Evolutionary conservation across 129 eudicot genomes (phyloP).

Genomic region (Ambrosia artemisiifolia): DNA sequence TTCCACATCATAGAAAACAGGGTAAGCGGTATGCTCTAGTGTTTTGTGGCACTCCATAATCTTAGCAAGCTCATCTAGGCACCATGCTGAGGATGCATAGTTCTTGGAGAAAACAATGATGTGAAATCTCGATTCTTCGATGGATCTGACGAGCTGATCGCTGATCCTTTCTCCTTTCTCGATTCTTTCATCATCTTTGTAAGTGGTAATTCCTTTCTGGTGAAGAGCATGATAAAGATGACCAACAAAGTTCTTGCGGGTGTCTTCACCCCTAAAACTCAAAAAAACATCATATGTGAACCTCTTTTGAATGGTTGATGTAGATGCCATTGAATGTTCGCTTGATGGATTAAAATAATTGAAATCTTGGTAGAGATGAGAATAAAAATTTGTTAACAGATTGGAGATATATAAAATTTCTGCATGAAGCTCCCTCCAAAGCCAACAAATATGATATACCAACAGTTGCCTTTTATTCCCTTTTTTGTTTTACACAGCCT

Average conservation of each 20-base stretch:
- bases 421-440: no score
- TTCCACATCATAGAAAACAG: background rate
- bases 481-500: no score
- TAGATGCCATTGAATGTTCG: background rate
- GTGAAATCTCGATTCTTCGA: background rate
- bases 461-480: no score
- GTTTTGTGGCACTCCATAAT: background rate
- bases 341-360: background rate
- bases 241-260: background rate
- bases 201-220: background rate
- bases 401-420: background rate
- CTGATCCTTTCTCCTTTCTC: conserved; percentile 3
- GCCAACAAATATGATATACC: no score
- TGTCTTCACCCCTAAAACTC: background rate
- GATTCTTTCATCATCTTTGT: background rate
- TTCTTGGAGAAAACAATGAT: conserved; percentile 6
- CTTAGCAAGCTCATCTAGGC: no score
- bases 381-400: background rate
- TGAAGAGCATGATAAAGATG: conserved; percentile 11
- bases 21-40: background rate
- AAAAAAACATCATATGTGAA: background rate
- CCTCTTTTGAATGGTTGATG: background rate
- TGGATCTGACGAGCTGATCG: background rate
- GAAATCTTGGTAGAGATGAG: background rate
- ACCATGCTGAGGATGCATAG: background rate